Conservation (phyloP, 176 grass and related monocot species). For the Carex littledalei region DNA sequence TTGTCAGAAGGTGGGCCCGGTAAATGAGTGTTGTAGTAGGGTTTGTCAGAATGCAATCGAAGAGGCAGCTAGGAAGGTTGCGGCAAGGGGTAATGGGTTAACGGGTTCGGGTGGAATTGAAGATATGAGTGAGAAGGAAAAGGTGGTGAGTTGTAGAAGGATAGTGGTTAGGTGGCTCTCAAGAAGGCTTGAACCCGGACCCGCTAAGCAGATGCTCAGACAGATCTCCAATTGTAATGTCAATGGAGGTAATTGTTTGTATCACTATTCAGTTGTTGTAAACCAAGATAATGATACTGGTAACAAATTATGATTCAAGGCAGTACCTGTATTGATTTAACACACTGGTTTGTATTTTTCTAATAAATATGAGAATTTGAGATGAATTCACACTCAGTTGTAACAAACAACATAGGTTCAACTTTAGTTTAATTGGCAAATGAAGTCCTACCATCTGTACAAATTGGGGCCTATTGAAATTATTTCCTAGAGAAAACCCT, state of each 20-base stretch:
- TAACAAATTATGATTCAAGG: neutral
- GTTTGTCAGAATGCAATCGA: conserved; percentile 77
- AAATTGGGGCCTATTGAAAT: no score
- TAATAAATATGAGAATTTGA: neutral
- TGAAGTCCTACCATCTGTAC: no score
- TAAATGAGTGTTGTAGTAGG: conserved; percentile 88
- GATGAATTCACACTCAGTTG: no score
- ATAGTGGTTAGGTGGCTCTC: conserved; percentile 93
- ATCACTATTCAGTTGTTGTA: neutral
- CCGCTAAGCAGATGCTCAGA: conserved; percentile 67
- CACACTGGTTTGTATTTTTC: neutral
- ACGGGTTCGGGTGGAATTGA: conserved; percentile 11
- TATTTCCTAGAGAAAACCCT: no score
- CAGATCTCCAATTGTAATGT: conserved; percentile 95
- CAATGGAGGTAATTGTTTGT: conserved; percentile 60
- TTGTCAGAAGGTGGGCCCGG: conserved; percentile 72
- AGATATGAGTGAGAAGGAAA: conserved; percentile 8
- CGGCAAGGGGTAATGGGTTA: conserved; percentile 38
- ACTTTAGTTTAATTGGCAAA: no score
- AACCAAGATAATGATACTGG: neutral
- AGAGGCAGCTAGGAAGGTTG: conserved; percentile 66
- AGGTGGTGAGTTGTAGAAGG: conserved; percentile 61
- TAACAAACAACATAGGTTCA: no score
- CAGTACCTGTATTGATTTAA: neutral
- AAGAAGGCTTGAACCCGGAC: conserved; percentile 57